phyloP scores from a whole-genome alignment of 805 yeast species.

The Zygotorulaspora sp. region DNA sequence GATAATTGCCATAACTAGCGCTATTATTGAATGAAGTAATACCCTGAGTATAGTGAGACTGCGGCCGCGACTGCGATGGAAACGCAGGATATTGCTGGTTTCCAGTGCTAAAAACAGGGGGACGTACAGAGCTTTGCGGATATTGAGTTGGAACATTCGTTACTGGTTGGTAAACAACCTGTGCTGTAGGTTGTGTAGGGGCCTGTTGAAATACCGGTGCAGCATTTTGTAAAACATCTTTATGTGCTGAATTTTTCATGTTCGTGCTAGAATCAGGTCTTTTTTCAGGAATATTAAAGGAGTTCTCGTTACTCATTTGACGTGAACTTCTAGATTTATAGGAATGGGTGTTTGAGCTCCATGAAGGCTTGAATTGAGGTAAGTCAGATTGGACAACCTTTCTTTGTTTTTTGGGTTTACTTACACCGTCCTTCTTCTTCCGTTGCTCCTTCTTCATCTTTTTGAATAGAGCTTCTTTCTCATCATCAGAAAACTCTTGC shows the following conservation, averaged over 20 bases:
- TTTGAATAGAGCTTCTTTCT: conserved; percentile 71
- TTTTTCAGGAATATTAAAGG: too few species aligned
- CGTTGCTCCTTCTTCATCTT: conserved; percentile 58
- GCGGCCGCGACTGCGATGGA: background rate
- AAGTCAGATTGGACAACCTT: conserved; percentile 6
- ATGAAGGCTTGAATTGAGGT: conserved; percentile 1
- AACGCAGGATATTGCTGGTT: background rate
- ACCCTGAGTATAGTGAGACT: background rate
- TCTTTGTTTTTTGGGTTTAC: conserved; percentile 4
- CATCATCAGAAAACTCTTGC: conserved; percentile 94
- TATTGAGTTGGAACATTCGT: background rate
- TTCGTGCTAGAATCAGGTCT: background rate
- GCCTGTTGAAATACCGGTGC: too few species aligned
- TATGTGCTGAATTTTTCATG: too few species aligned
- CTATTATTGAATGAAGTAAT: background rate
- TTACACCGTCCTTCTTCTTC: conserved; percentile 36
- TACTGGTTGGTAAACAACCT: background rate
- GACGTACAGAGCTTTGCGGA: background rate
- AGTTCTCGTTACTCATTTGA: conserved; percentile 12
- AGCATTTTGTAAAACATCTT: too few species aligned
- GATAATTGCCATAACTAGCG: background rate
- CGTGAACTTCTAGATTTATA: conserved; percentile 5
- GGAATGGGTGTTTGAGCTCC: background rate
- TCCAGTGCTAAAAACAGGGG: background rate
- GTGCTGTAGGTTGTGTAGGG: background rate